Evolutionary conservation across 1,284 basidiomycete genomes (phyloP).

Genomic region (Butyriboletus appendiculatus): DNA sequence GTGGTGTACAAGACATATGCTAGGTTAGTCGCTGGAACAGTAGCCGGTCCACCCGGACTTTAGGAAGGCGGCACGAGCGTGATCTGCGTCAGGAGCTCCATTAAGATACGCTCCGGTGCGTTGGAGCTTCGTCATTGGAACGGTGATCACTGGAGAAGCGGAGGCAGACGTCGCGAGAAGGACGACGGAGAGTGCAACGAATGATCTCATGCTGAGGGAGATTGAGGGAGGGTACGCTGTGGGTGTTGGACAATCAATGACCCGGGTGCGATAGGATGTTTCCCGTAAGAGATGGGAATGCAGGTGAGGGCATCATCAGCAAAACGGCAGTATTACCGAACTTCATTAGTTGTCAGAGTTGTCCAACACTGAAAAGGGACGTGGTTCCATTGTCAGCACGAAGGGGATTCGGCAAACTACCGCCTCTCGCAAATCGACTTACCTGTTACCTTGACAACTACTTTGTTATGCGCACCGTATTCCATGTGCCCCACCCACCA

Average conservation of each 20-base stretch:
- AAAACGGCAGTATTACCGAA: too few relatives aligned
- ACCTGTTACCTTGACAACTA: too few relatives aligned
- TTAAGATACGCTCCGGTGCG: constrained; percentile 18
- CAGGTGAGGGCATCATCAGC: not conserved
- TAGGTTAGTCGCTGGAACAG: constrained; percentile 22
- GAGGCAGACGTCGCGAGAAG: constrained; percentile 16
- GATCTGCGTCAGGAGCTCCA: constrained; percentile 23
- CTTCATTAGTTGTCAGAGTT: too few relatives aligned
- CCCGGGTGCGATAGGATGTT: not conserved
- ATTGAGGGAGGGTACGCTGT: not conserved
- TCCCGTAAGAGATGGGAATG: not conserved
- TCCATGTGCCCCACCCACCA: too few relatives aligned
- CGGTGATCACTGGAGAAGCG: constrained; percentile 10
- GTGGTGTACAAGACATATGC: constrained; percentile 23
- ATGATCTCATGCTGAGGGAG: constrained; percentile 15
- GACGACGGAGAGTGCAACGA: constrained; percentile 6
- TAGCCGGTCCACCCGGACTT: constrained; percentile 6
- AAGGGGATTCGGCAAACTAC: too few relatives aligned
- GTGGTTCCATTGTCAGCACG: too few relatives aligned
- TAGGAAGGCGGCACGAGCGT: constrained; percentile 19
- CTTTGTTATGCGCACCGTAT: too few relatives aligned
- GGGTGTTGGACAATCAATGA: constrained; percentile 2
- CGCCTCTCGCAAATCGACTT: too few relatives aligned
- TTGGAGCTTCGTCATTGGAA: constrained; percentile 15
- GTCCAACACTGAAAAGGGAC: too few relatives aligned